Base-by-base conservation (phyloP, 2,329 filamentous ascomycete genomes). In the Moelleriella libera region DNA sequence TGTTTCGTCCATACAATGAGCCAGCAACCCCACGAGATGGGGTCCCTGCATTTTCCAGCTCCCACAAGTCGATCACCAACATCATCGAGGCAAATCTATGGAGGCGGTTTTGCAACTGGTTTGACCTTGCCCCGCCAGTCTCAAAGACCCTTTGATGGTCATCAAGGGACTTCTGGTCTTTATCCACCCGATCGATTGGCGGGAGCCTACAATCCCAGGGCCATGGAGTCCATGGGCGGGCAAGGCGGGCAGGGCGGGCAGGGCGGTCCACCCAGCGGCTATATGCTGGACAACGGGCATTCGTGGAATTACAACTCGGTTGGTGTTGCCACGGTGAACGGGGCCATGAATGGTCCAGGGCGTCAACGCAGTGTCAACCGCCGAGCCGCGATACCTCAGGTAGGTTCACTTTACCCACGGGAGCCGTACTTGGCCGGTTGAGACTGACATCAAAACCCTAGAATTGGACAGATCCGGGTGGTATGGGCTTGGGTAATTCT, bases 91-190 rank as follows among this genome's bases (percentile, higher is more conserved):
- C 84, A 85, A 51, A 72, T 70, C 48, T 76, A 75, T 53, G 66
- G 48, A 41, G 59, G 54, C n/a, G n/a, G n/a, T 70, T 82, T 71
- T 71, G 74, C 49, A 69, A 61, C 60, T 11, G 66, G 66, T 30
- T 54, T 70, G 43, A 68, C 67, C 6, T 60, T 70, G 10, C 68
- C 68, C 10, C 60, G 68, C 30, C 68, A 70, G 61, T 71, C 80
- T 42, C 89, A 88, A 56, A 78, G 87, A 56, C 84, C 85, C 55
- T 86, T 89, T 61, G 88, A 94, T 60, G 78, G 75, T 51, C 78
- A 80, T 48, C 75, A 87, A 60, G 66, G 64, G 41, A 68, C 68
- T 0, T 75, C 80, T 45, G 78, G 78, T 49, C 71, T 89, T 46
- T 94, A 90, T 64, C 71, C 74, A 12, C 72, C 76, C 46, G 86